Evolutionary conservation across 768 basidiomycete genomes (phyloP), one percentile per base, ranked within the genome.

Genomic region (Pleurotus djamor): DNA sequence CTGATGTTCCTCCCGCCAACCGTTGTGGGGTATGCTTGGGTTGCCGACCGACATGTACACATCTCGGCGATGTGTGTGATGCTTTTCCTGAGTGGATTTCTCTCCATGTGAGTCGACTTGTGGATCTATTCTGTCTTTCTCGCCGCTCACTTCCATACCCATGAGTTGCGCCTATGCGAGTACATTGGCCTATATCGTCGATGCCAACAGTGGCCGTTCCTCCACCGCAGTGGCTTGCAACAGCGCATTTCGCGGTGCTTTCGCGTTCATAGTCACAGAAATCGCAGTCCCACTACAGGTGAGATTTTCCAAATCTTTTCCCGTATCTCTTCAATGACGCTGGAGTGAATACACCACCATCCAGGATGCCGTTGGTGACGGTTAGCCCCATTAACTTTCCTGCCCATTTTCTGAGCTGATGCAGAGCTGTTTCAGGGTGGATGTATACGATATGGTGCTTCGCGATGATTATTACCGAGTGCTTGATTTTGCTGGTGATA

Each of bases 191-290:
- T 96, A 94, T 65, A 79, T 95, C 37, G 92, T 95, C 13, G 94
- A 97, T 65, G 85, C 92, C 4, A 97, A 96, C 68, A 76, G 79
- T 5, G 94, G 94, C 7, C 82, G 90, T 34, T 91, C 91, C 1
- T 85, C 88, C 4, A 84, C 83, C 2, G 92, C 90, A 1, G 83
- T 85, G 7, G 92, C 93, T 0, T 74, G 81, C 34, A 96, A 96
- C 70, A 90, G 88, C 59, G 82, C 81, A 34, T 89, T 89, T 70
- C 83, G 94, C 52, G 92, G 94, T 0, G 47, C 79, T 4, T 72
- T 80, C 13, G 92, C 88, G 2, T 89, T 89, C 68, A 66, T 90
- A 13, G 83, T 85, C 1, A 84, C 84, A 0, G 89, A 94, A 69
- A 75, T 89, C 5, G 88, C 88, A 0, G 84, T 90, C 0, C 91